phyloP scores from a whole-genome alignment of 345 rosid species.

The Trapa bicornis region DNA sequence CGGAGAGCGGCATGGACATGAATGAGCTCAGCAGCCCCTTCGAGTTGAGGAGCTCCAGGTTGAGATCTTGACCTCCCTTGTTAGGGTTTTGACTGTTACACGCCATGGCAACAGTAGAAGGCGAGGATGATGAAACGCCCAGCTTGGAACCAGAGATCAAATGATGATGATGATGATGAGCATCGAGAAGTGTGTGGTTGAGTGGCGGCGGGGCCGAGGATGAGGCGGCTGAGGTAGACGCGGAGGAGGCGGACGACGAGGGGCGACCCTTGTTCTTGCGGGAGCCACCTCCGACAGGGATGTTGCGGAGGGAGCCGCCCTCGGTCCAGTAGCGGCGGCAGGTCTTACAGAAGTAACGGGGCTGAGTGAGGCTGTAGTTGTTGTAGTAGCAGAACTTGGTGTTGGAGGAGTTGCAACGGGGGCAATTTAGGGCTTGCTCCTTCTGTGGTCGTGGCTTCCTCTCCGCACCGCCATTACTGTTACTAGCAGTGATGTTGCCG shows the following conservation, averaged over 20 bases:
- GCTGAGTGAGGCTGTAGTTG: constrained; percentile 96
- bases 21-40: constrained; percentile 46
- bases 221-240: constrained; percentile 50
- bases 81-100: constrained; percentile 37
- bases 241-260: constrained; percentile 33
- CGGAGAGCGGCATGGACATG: constrained; percentile 53
- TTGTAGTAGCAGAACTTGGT: constrained; percentile 98
- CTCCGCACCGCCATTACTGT: constrained; percentile 15
- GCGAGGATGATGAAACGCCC: not conserved
- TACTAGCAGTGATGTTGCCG: not conserved
- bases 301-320: constrained; percentile 89
- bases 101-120: not conserved
- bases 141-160: not conserved
- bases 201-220: constrained; percentile 6
- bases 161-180: not conserved
- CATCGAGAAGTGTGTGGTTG: not conserved
- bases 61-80: constrained; percentile 65
- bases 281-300: constrained; percentile 97
- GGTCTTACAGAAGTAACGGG: constrained; percentile 91
- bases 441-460: constrained; percentile 66
- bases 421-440: constrained; percentile 82
- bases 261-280: constrained; percentile 90
- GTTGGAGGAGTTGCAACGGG: constrained; percentile 89
- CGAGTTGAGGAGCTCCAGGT: constrained; percentile 48
- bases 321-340: constrained; percentile 99